Conservation (phyloP, 2,329 filamentous ascomycete genomes). For the Leptographium radiaticola region DNA sequence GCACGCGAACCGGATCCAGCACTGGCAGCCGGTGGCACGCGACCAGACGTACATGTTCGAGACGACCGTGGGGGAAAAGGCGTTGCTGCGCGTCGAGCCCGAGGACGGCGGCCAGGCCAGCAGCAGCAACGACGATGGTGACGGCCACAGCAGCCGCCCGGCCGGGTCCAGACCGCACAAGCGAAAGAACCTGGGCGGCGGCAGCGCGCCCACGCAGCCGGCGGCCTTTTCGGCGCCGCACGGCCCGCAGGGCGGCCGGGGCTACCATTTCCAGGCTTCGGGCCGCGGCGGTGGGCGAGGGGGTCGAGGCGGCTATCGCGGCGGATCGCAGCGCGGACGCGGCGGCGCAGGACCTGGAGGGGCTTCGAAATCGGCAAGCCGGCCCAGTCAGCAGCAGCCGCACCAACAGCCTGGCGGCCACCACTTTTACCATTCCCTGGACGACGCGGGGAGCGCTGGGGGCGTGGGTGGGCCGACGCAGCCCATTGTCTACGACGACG, state of each 20-base stretch:
- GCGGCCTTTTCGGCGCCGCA: background rate
- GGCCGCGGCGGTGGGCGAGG: conserved; percentile 2
- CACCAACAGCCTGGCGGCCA: background rate
- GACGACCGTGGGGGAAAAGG: conserved; percentile 75
- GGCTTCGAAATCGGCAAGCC: background rate
- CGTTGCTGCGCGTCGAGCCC: conserved; percentile 66
- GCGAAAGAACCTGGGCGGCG: background rate
- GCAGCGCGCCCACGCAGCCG: conserved; percentile 4
- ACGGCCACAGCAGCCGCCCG: background rate
- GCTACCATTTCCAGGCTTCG: conserved; percentile 4
- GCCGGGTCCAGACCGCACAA: background rate
- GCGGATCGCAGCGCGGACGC: conserved; percentile 2
- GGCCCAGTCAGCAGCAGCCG: background rate
- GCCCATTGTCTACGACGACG: conserved; percentile 8
- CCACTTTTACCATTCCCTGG: conserved; percentile 10
- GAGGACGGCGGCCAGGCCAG: conserved; percentile 31
- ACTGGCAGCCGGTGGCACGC: conserved; percentile 65
- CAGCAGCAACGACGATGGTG: background rate
- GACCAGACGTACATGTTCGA: conserved; percentile 67
- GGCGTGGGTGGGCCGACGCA: background rate
- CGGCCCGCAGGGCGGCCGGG: conserved; percentile 3
- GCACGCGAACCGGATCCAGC: conserved; percentile 69
- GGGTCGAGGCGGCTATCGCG: conserved; percentile 4
- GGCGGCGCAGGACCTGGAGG: conserved; percentile 1
- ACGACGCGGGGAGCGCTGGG: conserved; percentile 6